Evolutionary conservation across 164 flowering plant genomes (phyloP).

Genomic region (Umbilicus rupestris): DNA sequence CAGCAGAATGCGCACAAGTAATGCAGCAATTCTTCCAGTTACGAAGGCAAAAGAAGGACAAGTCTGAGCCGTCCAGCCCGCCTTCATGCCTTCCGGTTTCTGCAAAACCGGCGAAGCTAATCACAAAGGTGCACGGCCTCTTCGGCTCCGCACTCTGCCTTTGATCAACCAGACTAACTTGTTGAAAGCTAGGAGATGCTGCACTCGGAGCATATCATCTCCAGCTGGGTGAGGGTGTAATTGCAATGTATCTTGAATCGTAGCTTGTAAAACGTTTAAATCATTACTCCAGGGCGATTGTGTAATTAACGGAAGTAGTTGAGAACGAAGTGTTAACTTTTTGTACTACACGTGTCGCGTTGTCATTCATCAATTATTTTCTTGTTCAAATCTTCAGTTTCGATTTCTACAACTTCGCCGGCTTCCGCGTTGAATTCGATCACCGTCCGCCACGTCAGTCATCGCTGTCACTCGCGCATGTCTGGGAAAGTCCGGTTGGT

Average conservation of each 20-base stretch:
- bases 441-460: background rate
- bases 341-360: no score
- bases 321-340: no score
- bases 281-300: no score
- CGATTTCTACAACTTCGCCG: background rate
- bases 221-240: background rate
- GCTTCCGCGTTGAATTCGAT: background rate
- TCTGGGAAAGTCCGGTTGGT: slow-evolving; percentile 13
- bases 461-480: background rate
- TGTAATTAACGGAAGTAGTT: no score
- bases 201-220: background rate
- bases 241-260: no score
- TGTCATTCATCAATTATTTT: no score
- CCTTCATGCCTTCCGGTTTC: slow-evolving; percentile 42
- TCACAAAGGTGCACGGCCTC: slow-evolving; percentile 52
- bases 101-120: slow-evolving; percentile 42
- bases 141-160: slow-evolving; percentile 61
- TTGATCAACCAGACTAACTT: slow-evolving; percentile 18
- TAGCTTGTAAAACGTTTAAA: background rate
- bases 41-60: slow-evolving; percentile 56
- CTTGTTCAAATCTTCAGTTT: background rate
- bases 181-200: background rate
- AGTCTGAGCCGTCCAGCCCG: slow-evolving; percentile 33
- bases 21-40: slow-evolving; percentile 90
- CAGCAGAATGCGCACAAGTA: slow-evolving; percentile 66